Conservation (phyloP, 164 flowering plant genomes). For the Saururus chinensis region DNA sequence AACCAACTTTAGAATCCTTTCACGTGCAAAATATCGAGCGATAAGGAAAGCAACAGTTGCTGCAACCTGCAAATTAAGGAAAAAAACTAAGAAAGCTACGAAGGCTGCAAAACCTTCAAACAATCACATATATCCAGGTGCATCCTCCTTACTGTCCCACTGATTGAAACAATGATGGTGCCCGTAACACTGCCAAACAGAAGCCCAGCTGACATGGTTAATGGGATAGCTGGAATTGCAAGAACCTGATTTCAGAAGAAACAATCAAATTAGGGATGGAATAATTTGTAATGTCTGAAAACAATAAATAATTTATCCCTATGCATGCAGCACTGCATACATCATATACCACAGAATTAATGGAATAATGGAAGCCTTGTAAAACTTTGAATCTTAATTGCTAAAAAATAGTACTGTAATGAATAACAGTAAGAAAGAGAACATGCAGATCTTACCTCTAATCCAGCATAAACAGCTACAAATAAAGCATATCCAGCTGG, state of each 20-base stretch:
- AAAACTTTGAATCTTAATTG: background rate
- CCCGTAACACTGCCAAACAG: constrained; percentile 79
- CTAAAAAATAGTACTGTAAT: background rate
- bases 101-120: background rate
- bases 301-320: background rate
- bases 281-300: background rate
- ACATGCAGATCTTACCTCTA: constrained; percentile 42
- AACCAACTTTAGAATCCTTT: constrained; percentile 88
- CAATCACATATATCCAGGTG: background rate
- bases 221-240: constrained; percentile 96
- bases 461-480: constrained; percentile 84
- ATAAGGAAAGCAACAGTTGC: constrained; percentile 92
- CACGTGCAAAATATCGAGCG: constrained; percentile 99
- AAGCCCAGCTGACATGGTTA: constrained; percentile 98
- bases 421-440: background rate
- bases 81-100: background rate
- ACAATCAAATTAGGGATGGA: constrained; percentile 5
- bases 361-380: too few species aligned
- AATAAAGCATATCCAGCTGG: constrained; percentile 95
- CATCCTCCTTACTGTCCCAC: constrained; percentile 79
- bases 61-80: constrained; percentile 53
- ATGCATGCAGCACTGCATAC: too few species aligned
- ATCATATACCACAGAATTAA: too few species aligned
- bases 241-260: constrained; percentile 40
- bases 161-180: constrained; percentile 83